These are phyloP conservation scores for Penicillium sp. DNA, from an alignment of 2,329 filamentous ascomycete species.

Conservation along the genomic window DNA sequence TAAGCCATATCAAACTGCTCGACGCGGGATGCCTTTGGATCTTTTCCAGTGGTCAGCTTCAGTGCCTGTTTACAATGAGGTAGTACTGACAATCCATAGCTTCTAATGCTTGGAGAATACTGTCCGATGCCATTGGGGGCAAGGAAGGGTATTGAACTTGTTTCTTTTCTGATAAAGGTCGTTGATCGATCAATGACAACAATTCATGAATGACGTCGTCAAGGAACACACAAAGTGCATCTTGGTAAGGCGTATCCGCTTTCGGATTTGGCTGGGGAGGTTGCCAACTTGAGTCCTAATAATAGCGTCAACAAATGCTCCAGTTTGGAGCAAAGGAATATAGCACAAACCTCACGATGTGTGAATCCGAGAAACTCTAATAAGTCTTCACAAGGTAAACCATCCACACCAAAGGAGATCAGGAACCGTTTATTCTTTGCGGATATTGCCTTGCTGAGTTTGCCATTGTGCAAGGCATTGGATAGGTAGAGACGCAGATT, in stretches of 20 bases:
- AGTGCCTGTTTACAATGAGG: not conserved
- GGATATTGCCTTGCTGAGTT: constrained; percentile 52
- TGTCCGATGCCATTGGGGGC: constrained; percentile 33
- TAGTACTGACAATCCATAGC: constrained; percentile 31
- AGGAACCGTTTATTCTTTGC: constrained; percentile 60
- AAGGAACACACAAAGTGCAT: constrained; percentile 45
- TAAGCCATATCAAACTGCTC: constrained; percentile 30
- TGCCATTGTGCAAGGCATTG: constrained; percentile 51
- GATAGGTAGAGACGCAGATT: constrained; percentile 56
- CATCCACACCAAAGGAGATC: constrained; percentile 57
- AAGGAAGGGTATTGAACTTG: constrained; percentile 28
- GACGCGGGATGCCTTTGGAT: constrained; percentile 26
- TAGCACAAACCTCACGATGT: constrained; percentile 37
- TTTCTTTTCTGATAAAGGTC: constrained; percentile 38
- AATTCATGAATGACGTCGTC: constrained; percentile 59
- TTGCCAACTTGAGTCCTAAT: constrained; percentile 41
- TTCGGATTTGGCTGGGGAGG: constrained; percentile 37
- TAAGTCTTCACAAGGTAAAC: constrained; percentile 50
- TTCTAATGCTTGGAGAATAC: constrained; percentile 38
- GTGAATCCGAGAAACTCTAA: constrained; percentile 56
- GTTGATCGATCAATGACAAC: constrained; percentile 47
- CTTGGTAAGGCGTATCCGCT: constrained; percentile 37
- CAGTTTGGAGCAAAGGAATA: not conserved
- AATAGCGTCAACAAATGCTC: not conserved
- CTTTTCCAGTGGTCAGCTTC: constrained; percentile 21